Percentiles rank a stretch among this genome's conserved stretches.
Evolutionary conservation across 805 yeast species (phyloP).

Genomic region (Lachancea thermotolerans): DNA sequence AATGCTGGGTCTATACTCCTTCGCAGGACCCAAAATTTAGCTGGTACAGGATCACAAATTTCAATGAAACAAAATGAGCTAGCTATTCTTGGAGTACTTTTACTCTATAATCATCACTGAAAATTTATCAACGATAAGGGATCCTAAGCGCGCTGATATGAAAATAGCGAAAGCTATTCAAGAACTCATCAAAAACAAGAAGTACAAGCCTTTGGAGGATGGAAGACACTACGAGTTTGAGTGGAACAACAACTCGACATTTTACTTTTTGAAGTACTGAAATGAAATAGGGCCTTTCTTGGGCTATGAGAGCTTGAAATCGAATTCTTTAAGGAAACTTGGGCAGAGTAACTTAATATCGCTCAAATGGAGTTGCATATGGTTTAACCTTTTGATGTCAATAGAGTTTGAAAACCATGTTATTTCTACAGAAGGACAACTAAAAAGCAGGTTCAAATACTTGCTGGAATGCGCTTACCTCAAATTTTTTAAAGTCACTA

Average conservation of each 20-base stretch:
- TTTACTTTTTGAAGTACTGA: slow-evolving; percentile 1
- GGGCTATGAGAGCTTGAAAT: not conserved
- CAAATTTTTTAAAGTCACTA: not conserved
- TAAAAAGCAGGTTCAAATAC: slow-evolving; percentile 1
- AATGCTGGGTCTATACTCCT: not conserved
- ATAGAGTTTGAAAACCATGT: slow-evolving; percentile 1
- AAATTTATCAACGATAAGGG: not conserved
- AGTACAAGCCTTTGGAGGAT: slow-evolving; percentile 1
- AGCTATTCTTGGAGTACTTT: slow-evolving; percentile 29
- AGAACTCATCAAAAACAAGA: not conserved
- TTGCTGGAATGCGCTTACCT: not conserved
- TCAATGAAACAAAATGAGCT: slow-evolving; percentile 21
- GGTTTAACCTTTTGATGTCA: slow-evolving; percentile 1
- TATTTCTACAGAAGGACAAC: slow-evolving; percentile 1
- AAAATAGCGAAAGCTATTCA: not conserved
- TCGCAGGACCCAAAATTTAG: not conserved
- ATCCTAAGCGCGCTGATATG: not conserved
- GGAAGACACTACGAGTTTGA: not conserved
- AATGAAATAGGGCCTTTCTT: slow-evolving; percentile 1
- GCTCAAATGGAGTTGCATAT: slow-evolving; percentile 3
- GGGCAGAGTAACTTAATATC: slow-evolving; percentile 1
- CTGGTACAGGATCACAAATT: not conserved
- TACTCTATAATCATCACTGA: slow-evolving; percentile 1
- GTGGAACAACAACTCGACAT: slow-evolving; percentile 1
- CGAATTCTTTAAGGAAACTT: not conserved